Conservation (phyloP, 2,329 filamentous ascomycete genomes). For the Nemania diffusa region DNA sequence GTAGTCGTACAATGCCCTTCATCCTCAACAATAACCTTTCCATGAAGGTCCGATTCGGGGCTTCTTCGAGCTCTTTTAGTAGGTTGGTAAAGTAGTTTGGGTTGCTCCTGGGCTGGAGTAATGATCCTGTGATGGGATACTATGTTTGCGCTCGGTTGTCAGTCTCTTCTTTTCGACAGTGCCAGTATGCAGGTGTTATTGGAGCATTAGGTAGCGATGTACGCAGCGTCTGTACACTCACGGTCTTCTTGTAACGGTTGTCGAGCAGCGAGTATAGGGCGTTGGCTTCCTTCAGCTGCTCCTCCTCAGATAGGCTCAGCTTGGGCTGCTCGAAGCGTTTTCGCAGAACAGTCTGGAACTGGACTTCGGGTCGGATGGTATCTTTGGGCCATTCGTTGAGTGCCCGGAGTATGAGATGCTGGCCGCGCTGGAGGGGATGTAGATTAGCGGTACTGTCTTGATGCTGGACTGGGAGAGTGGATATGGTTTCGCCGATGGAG, state of each 20-base stretch:
- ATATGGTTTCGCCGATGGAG: too few species aligned
- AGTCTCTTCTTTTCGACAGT: slow-evolving; percentile 1
- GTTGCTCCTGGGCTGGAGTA: slow-evolving; percentile 69
- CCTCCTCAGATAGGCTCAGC: slow-evolving; percentile 54
- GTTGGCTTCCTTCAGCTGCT: slow-evolving; percentile 67
- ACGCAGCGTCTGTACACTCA: slow-evolving; percentile 43
- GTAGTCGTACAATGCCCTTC: slow-evolving; percentile 68
- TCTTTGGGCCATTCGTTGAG: slow-evolving; percentile 72
- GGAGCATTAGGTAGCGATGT: too few species aligned
- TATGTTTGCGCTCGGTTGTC: slow-evolving; percentile 36
- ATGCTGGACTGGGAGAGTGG: slow-evolving; percentile 10
- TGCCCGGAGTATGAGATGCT: slow-evolving; percentile 60
- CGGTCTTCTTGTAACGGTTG: slow-evolving; percentile 67
- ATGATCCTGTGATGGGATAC: slow-evolving; percentile 60
- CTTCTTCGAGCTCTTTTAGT: slow-evolving; percentile 70
- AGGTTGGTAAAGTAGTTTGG: slow-evolving; percentile 72
- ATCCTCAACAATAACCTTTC: slow-evolving; percentile 64
- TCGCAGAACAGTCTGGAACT: slow-evolving; percentile 67
- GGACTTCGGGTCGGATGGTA: slow-evolving; percentile 69
- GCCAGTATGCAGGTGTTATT: too few species aligned
- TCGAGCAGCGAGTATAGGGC: slow-evolving; percentile 68
- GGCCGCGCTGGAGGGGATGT: slow-evolving; percentile 52
- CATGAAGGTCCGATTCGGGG: slow-evolving; percentile 66
- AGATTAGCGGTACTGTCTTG: slow-evolving; percentile 28
- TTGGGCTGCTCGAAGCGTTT: slow-evolving; percentile 54